Conservation (phyloP, 108 stramenopile genomes). For the Licmophora abbreviata region DNA sequence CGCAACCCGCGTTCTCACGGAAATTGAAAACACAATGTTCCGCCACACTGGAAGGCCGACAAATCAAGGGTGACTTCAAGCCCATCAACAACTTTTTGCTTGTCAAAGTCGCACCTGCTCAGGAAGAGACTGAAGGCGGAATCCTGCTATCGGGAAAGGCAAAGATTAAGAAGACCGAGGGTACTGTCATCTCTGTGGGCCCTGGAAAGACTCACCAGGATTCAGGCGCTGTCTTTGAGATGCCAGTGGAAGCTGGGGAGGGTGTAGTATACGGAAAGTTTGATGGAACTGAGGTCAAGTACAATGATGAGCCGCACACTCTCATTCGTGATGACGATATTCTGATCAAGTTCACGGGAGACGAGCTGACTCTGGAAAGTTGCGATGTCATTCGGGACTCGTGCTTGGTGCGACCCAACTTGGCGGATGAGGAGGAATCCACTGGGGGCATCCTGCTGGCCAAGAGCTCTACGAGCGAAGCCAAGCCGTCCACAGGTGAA, state of each 20-base stretch:
- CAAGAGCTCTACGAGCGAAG: conserved; percentile 30
- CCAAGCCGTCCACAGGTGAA: conserved; percentile 57
- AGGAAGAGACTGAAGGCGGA: conserved; percentile 69
- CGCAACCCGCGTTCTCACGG: not conserved
- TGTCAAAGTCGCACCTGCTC: conserved; percentile 51
- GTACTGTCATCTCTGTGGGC: conserved; percentile 61
- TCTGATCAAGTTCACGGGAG: conserved; percentile 70
- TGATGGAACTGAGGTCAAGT: conserved; percentile 83
- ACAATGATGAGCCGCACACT: conserved; percentile 63
- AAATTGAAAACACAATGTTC: not conserved
- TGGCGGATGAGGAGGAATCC: conserved; percentile 36
- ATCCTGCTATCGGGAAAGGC: conserved; percentile 78
- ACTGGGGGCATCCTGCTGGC: conserved; percentile 67
- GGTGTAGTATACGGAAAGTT: conserved; percentile 82
- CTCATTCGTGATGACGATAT: conserved; percentile 85
- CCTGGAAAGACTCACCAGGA: conserved; percentile 76
- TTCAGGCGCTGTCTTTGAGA: conserved; percentile 57
- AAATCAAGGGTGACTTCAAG: conserved; percentile 43
- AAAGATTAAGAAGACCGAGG: conserved; percentile 77
- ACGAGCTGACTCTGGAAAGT: conserved; percentile 44
- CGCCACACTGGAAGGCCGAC: conserved; percentile 43
- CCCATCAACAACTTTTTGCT: conserved; percentile 82
- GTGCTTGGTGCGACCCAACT: conserved; percentile 67
- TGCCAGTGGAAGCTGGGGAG: conserved; percentile 71
- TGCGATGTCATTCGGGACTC: conserved; percentile 66